Percentiles rank a stretch among this genome's conserved stretches.
phyloP scores from a whole-genome alignment of 2,329 filamentous ascomycete genomes.

The Tolypocladium ovalisporum region DNA sequence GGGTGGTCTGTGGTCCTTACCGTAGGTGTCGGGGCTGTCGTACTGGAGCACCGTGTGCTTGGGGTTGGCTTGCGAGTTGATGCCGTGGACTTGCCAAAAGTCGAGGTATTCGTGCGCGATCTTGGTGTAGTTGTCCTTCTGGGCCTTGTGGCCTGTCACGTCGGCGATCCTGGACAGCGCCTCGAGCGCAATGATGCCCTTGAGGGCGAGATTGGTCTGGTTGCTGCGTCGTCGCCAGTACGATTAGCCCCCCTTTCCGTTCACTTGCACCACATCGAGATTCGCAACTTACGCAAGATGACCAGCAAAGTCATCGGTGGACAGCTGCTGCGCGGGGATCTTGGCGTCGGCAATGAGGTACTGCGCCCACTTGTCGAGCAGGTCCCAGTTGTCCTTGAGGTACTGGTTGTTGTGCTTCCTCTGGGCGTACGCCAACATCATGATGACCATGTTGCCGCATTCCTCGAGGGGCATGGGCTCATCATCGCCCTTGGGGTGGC shows the following conservation, averaged over 20 bases:
- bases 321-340: conserved; percentile 65
- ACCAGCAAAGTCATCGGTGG: conserved; percentile 77
- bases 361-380: conserved; percentile 69
- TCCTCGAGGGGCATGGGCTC: conserved; percentile 71
- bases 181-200: conserved; percentile 73
- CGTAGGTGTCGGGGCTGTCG: conserved; percentile 45
- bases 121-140: conserved; percentile 47
- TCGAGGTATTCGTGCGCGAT: conserved; percentile 59
- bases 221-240: conserved; percentile 25
- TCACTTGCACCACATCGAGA: neutral
- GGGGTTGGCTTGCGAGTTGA: conserved; percentile 50
- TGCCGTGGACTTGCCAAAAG: conserved; percentile 61
- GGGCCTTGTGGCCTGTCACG: conserved; percentile 44
- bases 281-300: conserved; percentile 27
- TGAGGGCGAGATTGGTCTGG: conserved; percentile 73
- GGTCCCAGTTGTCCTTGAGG: conserved; percentile 54
- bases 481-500: conserved; percentile 58
- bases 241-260: neutral
- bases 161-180: conserved; percentile 65
- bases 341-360: conserved; percentile 69
- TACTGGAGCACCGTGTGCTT: conserved; percentile 72
- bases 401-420: conserved; percentile 39
- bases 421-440: conserved; percentile 62
- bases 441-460: conserved; percentile 74
- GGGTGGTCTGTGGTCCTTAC: conserved; percentile 6